Evolutionary conservation across 352 stramenopile genomes (phyloP), one percentile per base, ranked within the genome.

Genomic region (Pythium phragmitis): DNA sequence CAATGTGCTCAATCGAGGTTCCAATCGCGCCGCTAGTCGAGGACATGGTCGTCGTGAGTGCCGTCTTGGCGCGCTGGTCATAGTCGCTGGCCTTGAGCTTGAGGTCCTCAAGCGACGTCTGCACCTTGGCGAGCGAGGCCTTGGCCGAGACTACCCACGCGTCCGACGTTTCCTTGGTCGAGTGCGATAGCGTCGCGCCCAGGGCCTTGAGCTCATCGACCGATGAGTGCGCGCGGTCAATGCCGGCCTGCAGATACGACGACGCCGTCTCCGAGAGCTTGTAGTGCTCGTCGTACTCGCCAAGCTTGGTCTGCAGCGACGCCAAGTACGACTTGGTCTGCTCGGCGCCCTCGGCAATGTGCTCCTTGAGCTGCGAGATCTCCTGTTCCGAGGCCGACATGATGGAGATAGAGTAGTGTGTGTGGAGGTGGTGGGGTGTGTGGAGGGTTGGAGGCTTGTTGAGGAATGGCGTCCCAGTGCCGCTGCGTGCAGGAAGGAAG

Each of bases 251-350:
- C 51, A 92, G 70, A 67, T 83, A 92, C 8, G 75, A 79, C 23
- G 71, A 80, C 34, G 83, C 83, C 28, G 83, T 90, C 68, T 92
- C 80, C 11, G 73, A 82, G 21, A 92, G 75, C 65, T 80, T 87
- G 74, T 79, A 92, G 48, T 89, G 77, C 21, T 73, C 71, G 61
- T 92, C 82, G 65, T 90, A 92, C 63, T 89, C 61, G 30, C 26
- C 12, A 34, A 76, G 57, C 57, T 69, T 70, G 51, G 43, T 49
- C 58, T 68, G 65, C 14, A 76, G 58, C 67, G 70, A 72, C 36
- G 69, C 72, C 42, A 90, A 68, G 56, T 92, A 90, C 67, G 79
- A 83, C 73, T 88, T 89, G 68, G 83, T 89, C 70, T 90, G 80
- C 59, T 89, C 74, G 13, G 82, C 72, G 58, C 83, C 79, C 63